Base-by-base conservation (phyloP, 2,329 filamentous ascomycete genomes). In the Plectosphaerella cucumerina region DNA sequence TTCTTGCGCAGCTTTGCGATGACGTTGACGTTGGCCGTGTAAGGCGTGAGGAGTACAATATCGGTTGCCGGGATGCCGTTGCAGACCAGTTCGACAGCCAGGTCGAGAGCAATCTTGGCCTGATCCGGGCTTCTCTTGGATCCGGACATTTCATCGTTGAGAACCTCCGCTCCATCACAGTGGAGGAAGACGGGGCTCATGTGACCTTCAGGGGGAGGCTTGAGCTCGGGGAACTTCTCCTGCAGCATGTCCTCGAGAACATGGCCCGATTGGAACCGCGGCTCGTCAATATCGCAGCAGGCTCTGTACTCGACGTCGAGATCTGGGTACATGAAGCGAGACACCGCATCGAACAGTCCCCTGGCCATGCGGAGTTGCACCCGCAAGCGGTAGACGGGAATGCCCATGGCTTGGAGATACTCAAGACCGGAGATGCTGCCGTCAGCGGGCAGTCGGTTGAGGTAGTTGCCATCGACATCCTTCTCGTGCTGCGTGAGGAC, bases 311-410 rank as follows among this genome's bases (percentile, higher is more conserved):
- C 33, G 14, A 56, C 39, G 2, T 45, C 9, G 20, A 57, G 15
- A 4, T 56, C 53, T 1, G 18, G 44, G 20, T 61, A 60, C 11
- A 59, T 39, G 21, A 52, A 35, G 0, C 34, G 5, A 14, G 47
- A 56, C 44, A 50, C 52, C 3, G 52, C 39, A 37, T 59, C 56
- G 37, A 60, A 64, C 14, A 57, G 41, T 15, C 53, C 56, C 3
- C 37, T 37, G 3, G 54, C 56, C 58, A 60, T 62, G 0, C 62
- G 62, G 2, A 59, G 34, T 8, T 64, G 58, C 2, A 48, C 51
- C 1, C 37, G 47, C 1, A 61, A 50, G 3, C 56, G 57, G 22
- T 55, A 59, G 3, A 59, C 44, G 0, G 58, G 56, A 42, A 52
- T 50, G 4, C 57, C 57, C 10, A 15, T 45, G 0, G 18, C 55